Conservation (phyloP, 2,329 filamentous ascomycete species). For the Scleromitrula shiraiana region DNA sequence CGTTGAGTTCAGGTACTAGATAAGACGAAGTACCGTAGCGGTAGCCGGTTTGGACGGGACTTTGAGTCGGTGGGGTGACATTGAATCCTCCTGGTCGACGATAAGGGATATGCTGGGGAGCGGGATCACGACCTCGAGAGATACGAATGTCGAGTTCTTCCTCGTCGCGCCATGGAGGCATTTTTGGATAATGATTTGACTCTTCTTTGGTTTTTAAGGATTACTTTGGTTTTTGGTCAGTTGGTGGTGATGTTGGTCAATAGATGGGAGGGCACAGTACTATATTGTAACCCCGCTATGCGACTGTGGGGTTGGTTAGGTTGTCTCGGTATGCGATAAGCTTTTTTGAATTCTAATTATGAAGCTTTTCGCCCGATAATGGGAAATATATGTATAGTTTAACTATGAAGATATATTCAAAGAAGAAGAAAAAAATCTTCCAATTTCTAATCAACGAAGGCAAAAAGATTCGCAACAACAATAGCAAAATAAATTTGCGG, state of each 20-base stretch:
- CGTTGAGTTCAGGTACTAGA: conserved; percentile 20
- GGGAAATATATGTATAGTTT: too few relatives aligned
- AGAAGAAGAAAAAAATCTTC: not conserved
- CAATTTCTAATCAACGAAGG: not conserved
- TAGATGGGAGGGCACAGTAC: not conserved
- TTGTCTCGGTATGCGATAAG: conserved; percentile 1
- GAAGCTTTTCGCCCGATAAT: too few relatives aligned
- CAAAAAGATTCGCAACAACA: too few relatives aligned
- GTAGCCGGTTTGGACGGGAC: conserved; percentile 13
- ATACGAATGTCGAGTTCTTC: conserved; percentile 46
- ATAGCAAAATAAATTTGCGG: too few relatives aligned
- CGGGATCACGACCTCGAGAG: conserved; percentile 31
- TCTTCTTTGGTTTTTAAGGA: not conserved
- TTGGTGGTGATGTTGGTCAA: too few relatives aligned
- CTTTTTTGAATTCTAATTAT: not conserved
- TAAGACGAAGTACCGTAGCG: conserved; percentile 10
- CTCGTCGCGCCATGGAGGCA: conserved; percentile 37
- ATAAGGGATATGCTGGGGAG: conserved; percentile 30
- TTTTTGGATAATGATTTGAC: not conserved
- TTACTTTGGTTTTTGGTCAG: too few relatives aligned
- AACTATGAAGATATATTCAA: too few relatives aligned
- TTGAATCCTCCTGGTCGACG: conserved; percentile 27
- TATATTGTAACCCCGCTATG: conserved; percentile 1
- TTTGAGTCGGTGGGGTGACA: conserved; percentile 29
- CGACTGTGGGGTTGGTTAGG: conserved; percentile 2